Conservation (phyloP, 2,329 filamentous ascomycete species). For the Aspergillus calidoustus region DNA sequence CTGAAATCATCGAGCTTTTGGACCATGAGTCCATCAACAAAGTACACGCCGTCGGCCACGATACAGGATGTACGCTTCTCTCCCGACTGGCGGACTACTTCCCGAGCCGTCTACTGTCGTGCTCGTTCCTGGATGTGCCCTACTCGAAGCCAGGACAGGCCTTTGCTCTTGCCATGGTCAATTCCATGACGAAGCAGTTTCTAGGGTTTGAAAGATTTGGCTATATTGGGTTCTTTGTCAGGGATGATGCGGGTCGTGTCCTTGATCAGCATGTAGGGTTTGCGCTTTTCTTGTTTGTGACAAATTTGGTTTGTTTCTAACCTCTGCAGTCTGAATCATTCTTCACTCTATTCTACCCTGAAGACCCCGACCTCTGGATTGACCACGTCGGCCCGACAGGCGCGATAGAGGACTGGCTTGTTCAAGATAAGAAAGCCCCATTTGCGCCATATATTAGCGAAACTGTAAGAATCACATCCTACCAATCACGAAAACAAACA, state of each 20-base stretch:
- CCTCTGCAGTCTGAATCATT: slow-evolving; percentile 25
- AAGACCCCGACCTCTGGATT: slow-evolving; percentile 24
- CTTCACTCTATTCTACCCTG: slow-evolving; percentile 31
- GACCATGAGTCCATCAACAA: slow-evolving; percentile 27
- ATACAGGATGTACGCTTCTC: slow-evolving; percentile 31
- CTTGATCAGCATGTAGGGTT: slow-evolving; percentile 31
- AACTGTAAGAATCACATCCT: slow-evolving; percentile 18
- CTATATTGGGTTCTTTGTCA: slow-evolving; percentile 29
- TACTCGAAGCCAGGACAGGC: slow-evolving; percentile 25
- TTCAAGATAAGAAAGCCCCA: slow-evolving; percentile 20
- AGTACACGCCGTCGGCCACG: slow-evolving; percentile 33
- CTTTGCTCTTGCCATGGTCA: slow-evolving; percentile 29
- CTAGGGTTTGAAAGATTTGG: slow-evolving; percentile 31
- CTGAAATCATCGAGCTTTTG: slow-evolving; percentile 41
- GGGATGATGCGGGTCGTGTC: slow-evolving; percentile 18
- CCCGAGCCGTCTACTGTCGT: slow-evolving; percentile 24
- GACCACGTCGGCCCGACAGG: slow-evolving; percentile 28
- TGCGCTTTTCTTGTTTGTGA: neutral
- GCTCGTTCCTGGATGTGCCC: slow-evolving; percentile 27
- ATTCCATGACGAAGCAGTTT: slow-evolving; percentile 24
- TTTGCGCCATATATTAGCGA: slow-evolving; percentile 26
- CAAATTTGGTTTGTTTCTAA: neutral
- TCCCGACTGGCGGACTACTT: slow-evolving; percentile 33
- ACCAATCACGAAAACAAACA: neutral
- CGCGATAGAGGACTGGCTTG: slow-evolving; percentile 29